Evolutionary conservation across 495 filamentous ascomycete species (phyloP).

Genomic region (Hyaloscypha hepaticicola): DNA sequence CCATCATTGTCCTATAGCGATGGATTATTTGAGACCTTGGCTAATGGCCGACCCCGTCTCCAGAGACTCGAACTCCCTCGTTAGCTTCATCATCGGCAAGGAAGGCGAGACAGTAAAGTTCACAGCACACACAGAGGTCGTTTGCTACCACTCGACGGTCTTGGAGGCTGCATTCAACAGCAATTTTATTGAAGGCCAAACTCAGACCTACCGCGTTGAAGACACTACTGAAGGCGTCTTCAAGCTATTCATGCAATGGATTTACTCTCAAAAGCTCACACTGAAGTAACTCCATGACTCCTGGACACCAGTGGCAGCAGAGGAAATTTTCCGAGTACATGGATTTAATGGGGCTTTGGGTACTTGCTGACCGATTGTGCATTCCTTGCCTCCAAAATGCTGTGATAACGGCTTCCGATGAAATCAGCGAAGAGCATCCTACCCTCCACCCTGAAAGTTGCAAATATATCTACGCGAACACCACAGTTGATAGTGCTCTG

Average conservation of each 20-base stretch:
- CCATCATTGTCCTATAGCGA: no score
- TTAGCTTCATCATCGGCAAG: conserved; percentile 4
- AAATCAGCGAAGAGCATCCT: neutral
- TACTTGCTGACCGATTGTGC: neutral
- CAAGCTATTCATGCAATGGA: neutral
- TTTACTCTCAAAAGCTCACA: neutral
- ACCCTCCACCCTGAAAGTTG: neutral
- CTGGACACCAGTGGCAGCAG: neutral
- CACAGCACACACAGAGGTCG: neutral
- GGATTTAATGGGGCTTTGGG: neutral
- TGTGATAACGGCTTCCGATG: neutral
- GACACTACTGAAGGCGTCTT: conserved; percentile 1
- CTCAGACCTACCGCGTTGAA: conserved; percentile 7
- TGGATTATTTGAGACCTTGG: no score
- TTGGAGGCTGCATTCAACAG: conserved; percentile 5
- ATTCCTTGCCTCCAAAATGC: neutral
- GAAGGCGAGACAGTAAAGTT: neutral
- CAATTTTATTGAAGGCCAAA: conserved; percentile 8
- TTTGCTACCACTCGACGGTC: conserved; percentile 8
- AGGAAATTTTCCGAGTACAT: neutral
- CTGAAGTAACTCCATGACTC: neutral
- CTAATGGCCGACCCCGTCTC: no score
- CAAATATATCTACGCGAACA: neutral
- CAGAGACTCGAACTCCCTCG: neutral
- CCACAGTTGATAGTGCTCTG: neutral